Percentiles rank a stretch among this genome's conserved stretches.
phyloP scores from a whole-genome alignment of 129 eudicot species.

The Flaveria sonorensis region DNA sequence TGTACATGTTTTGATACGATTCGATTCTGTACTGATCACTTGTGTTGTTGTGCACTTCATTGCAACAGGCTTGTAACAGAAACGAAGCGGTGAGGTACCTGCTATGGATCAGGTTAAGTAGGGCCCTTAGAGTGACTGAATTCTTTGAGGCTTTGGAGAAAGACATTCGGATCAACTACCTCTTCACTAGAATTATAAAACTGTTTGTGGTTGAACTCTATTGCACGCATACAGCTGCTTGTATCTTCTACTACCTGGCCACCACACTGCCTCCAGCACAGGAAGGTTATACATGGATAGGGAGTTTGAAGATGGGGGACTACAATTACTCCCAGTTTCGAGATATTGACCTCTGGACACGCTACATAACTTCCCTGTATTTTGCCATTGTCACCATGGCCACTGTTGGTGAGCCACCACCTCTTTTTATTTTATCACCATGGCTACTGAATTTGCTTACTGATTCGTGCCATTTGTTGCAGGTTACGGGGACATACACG shows the following conservation, averaged over 20 bases:
- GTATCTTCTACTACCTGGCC: constrained; percentile 74
- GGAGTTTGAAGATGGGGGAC: constrained; percentile 70
- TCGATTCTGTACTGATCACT: background rate
- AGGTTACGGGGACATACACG: constrained; percentile 87
- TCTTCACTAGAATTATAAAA: constrained; percentile 64
- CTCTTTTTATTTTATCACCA: background rate
- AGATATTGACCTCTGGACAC: constrained; percentile 65
- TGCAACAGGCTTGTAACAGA: constrained; percentile 55
- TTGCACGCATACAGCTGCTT: constrained; percentile 81
- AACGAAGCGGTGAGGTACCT: constrained; percentile 57
- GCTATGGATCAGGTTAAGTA: constrained; percentile 68
- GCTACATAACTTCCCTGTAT: constrained; percentile 66
- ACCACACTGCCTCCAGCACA: constrained; percentile 62
- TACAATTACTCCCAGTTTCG: constrained; percentile 59
- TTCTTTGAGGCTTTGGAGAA: constrained; percentile 64
- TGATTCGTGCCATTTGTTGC: constrained; percentile 18
- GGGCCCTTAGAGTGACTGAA: constrained; percentile 63
- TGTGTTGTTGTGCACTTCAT: too few relatives aligned
- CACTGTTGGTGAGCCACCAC: constrained; percentile 54
- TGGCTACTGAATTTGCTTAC: background rate
- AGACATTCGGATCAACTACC: constrained; percentile 66
- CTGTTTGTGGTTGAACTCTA: constrained; percentile 72
- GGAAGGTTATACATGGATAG: constrained; percentile 81
- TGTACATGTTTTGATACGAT: background rate
- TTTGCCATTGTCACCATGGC: constrained; percentile 83